Conservation (phyloP, 2,329 filamentous ascomycete species). For the Beauveria scarabaeidicola region DNA sequence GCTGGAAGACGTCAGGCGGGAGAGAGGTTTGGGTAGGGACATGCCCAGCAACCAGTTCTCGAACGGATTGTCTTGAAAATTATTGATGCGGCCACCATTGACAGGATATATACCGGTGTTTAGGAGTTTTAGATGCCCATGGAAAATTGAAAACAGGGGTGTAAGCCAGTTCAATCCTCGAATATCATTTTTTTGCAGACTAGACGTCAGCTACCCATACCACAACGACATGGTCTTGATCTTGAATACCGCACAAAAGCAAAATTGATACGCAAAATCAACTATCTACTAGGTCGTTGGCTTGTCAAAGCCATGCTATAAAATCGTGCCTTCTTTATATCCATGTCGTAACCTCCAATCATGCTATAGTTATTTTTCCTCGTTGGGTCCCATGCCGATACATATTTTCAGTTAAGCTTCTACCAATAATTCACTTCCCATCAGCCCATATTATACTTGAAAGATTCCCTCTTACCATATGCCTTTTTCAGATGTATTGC, state of each 20-base stretch:
- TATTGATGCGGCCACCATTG: too few species aligned
- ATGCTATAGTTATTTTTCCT: constrained; percentile 1
- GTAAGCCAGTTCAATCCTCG: too few species aligned
- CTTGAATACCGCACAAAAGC: background rate
- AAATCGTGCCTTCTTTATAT: background rate
- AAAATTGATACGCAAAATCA: background rate
- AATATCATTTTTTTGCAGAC: too few species aligned
- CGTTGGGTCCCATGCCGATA: constrained; percentile 2
- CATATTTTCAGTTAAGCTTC: background rate
- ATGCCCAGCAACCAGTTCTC: too few species aligned
- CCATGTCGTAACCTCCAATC: constrained; percentile 6
- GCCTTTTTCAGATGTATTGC: constrained; percentile 10
- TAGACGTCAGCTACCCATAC: too few species aligned
- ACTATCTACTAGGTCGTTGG: constrained; percentile 9
- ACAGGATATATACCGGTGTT: too few species aligned
- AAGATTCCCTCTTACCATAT: background rate
- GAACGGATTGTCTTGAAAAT: too few species aligned
- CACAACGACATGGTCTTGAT: too few species aligned
- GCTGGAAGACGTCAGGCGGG: too few species aligned
- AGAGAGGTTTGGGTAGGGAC: too few species aligned
- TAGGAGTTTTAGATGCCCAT: too few species aligned
- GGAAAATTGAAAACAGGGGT: too few species aligned
- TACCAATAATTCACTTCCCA: background rate
- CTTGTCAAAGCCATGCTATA: constrained; percentile 6
- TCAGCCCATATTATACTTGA: constrained; percentile 7